These are phyloP conservation scores for Dictyostelium purpureum DNA, from an alignment of 78 protist genomes.

Conservation along the genomic window DNA sequence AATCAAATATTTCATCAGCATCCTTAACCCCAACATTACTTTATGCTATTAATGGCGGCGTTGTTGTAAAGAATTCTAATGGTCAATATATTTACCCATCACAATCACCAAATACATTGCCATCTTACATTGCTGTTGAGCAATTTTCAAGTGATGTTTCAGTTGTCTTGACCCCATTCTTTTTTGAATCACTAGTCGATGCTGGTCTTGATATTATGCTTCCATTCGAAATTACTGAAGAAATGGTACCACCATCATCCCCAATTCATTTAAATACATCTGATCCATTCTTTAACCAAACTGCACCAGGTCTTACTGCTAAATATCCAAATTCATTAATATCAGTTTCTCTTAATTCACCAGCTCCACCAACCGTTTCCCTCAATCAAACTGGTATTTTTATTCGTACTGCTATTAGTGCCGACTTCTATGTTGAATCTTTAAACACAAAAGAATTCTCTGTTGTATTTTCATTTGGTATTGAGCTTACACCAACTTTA, in stretches of 20 bases:
- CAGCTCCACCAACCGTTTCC: neutral
- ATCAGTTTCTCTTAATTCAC: neutral
- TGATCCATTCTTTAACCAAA: constrained; percentile 42
- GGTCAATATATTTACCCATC: neutral
- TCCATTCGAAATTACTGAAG: neutral
- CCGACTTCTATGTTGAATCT: neutral
- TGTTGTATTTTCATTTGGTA: neutral
- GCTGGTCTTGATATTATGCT: neutral
- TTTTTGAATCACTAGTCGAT: constrained; percentile 1
- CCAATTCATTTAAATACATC: constrained; percentile 49
- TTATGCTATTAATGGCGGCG: neutral
- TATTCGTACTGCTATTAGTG: neutral
- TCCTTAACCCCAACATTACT: constrained; percentile 1
- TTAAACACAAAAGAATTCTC: neutral
- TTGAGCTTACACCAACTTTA: neutral
- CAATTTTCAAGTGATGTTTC: neutral
- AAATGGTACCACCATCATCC: constrained; percentile 8
- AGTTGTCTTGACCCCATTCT: neutral
- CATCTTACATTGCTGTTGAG: neutral
- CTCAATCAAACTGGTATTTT: neutral
- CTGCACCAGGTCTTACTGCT: constrained; percentile 30
- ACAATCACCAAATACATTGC: neutral
- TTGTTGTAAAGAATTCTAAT: neutral
- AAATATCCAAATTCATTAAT: constrained; percentile 29
- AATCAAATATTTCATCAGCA: neutral